A percentile compares a stretch with the other conserved stretches of the same genome.
Conservation (phyloP, 73 alveolate genomes). For the Paramecium caudatum region DNA sequence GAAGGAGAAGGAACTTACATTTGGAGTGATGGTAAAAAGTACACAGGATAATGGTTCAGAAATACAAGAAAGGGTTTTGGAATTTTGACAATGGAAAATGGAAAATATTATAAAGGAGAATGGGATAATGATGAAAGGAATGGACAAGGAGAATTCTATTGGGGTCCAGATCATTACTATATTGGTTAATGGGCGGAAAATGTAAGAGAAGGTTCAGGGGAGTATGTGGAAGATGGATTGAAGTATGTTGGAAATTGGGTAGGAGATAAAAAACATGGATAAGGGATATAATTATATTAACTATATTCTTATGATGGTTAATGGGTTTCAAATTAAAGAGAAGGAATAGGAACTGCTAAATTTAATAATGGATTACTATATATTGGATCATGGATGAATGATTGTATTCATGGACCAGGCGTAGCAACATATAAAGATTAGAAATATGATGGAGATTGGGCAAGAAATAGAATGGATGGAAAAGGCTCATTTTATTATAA, state of each 20-base stretch:
- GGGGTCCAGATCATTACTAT: slow-evolving; percentile 50
- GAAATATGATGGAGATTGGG: slow-evolving; percentile 46
- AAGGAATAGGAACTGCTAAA: slow-evolving; percentile 56
- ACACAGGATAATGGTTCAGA: slow-evolving; percentile 54
- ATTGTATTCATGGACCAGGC: slow-evolving; percentile 58
- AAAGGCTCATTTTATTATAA: not conserved
- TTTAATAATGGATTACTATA: slow-evolving; percentile 64
- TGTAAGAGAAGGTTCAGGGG: slow-evolving; percentile 84
- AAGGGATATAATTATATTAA: slow-evolving; percentile 75
- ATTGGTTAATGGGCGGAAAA: slow-evolving; percentile 79
- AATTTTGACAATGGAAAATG: slow-evolving; percentile 23
- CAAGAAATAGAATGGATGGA: slow-evolving; percentile 57
- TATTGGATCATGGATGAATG: slow-evolving; percentile 74
- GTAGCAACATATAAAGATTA: not conserved
- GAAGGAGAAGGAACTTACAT: slow-evolving; percentile 69
- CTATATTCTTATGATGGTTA: slow-evolving; percentile 72
- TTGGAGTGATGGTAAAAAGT: slow-evolving; percentile 57
- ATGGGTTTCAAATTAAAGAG: slow-evolving; percentile 80
- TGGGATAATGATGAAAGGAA: slow-evolving; percentile 66
- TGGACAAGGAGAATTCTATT: slow-evolving; percentile 69
- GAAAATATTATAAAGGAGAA: slow-evolving; percentile 71
- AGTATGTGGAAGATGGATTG: slow-evolving; percentile 71
- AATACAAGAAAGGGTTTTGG: slow-evolving; percentile 66
- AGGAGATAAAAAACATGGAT: slow-evolving; percentile 78
- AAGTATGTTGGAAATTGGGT: slow-evolving; percentile 80